phyloP scores from a whole-genome alignment of 2,329 filamentous ascomycete genomes.

The Penicillium sp. region DNA sequence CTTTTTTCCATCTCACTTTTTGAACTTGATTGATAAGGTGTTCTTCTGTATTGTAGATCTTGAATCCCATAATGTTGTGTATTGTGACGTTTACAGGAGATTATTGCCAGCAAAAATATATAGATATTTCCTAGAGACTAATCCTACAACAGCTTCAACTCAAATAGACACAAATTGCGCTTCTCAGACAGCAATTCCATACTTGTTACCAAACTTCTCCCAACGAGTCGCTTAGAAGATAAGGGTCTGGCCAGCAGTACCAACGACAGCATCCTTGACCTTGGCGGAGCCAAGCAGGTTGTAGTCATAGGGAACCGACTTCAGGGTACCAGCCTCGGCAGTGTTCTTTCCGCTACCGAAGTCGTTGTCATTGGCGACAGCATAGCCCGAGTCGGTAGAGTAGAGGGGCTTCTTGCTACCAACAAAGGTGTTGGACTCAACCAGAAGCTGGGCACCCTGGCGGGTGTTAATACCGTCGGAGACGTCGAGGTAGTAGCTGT shows the following conservation, averaged over 20 bases:
- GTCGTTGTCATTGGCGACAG: conserved; percentile 47
- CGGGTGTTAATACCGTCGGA: conserved; percentile 57
- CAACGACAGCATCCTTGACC: conserved; percentile 47
- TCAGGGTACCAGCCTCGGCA: conserved; percentile 53
- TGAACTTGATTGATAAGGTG: too few relatives aligned
- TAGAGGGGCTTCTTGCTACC: conserved; percentile 48
- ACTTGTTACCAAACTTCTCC: neutral
- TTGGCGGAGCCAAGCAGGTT: conserved; percentile 50
- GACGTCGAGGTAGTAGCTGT: conserved; percentile 49
- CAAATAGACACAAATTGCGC: neutral
- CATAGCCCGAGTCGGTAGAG: conserved; percentile 47
- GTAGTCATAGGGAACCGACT: conserved; percentile 55
- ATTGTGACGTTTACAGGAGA: neutral
- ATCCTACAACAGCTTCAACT: too few relatives aligned
- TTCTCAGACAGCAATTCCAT: neutral
- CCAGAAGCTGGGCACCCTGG: conserved; percentile 56
- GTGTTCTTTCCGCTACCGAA: conserved; percentile 50
- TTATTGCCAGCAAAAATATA: neutral
- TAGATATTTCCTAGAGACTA: neutral
- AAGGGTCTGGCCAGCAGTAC: conserved; percentile 36
- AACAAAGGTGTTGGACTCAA: conserved; percentile 56
- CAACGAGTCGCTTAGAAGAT: conserved; percentile 24
- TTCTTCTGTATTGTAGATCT: neutral
- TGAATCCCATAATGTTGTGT: neutral
- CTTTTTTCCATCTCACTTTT: neutral